A percentile compares a stretch with the other conserved stretches of the same genome.
Evolutionary conservation across 2,329 filamentous ascomycete genomes (phyloP).

Genomic region (Colletotrichum godetiae): DNA sequence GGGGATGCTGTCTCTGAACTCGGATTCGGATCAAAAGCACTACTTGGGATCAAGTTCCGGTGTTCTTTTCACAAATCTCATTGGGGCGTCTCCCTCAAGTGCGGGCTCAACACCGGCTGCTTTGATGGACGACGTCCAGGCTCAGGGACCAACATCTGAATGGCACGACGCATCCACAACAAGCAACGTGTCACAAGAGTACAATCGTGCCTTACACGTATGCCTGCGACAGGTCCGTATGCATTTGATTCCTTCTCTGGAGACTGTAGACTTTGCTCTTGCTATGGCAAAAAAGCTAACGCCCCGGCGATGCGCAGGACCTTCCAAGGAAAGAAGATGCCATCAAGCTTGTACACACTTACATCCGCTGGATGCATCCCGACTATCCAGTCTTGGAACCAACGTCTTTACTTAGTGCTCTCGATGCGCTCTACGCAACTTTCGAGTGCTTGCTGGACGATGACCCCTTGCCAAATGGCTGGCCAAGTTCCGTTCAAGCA

Average conservation of each 20-base stretch:
- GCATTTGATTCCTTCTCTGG: too few relatives aligned
- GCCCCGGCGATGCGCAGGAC: constrained; percentile 23
- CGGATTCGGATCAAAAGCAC: constrained; percentile 49
- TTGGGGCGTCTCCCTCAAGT: constrained; percentile 38
- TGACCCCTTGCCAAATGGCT: constrained; percentile 32
- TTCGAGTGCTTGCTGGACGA: constrained; percentile 25
- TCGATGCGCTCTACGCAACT: constrained; percentile 39
- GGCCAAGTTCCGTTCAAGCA: constrained; percentile 35
- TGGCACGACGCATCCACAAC: constrained; percentile 11
- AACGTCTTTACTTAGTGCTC: constrained; percentile 34
- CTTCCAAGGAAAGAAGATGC: constrained; percentile 39
- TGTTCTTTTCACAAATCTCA: constrained; percentile 45
- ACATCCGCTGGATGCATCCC: constrained; percentile 39
- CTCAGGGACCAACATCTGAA: constrained; percentile 21
- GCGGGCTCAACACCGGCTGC: constrained; percentile 5
- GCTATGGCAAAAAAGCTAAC: neutral
- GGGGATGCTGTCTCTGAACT: constrained; percentile 50
- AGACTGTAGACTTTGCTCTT: too few relatives aligned
- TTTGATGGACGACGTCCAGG: constrained; percentile 26
- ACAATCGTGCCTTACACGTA: constrained; percentile 28
- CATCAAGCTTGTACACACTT: constrained; percentile 36
- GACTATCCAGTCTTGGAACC: constrained; percentile 40
- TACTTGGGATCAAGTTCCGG: constrained; percentile 52
- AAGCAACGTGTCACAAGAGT: constrained; percentile 23
- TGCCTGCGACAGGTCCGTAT: constrained; percentile 22